Evolutionary conservation across 1,139 yeast species (phyloP).

Genomic region (Geotrichum australiense): DNA sequence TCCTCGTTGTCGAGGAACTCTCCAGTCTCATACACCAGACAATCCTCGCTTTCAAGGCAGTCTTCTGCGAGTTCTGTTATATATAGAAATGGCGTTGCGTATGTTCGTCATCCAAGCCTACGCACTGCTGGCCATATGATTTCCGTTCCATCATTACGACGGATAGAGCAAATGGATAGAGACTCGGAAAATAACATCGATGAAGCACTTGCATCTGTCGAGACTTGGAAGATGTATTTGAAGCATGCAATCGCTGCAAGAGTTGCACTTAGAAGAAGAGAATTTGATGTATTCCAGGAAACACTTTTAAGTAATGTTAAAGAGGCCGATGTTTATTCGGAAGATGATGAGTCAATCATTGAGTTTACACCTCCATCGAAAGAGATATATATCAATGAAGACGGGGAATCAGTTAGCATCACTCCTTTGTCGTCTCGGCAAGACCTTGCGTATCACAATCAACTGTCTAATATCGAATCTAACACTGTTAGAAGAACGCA

Average conservation of each 20-base stretch:
- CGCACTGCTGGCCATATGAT: constrained; percentile 9
- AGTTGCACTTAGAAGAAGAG: constrained; percentile 26
- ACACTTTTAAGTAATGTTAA: too few species aligned
- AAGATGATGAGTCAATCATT: constrained; percentile 14
- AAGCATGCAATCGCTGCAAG: constrained; percentile 32
- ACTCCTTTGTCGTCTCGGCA: constrained; percentile 8
- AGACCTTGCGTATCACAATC: background rate
- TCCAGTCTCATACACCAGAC: too few species aligned
- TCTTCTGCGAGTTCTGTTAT: constrained; percentile 5
- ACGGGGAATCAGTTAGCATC: constrained; percentile 9
- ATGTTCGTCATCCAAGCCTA: background rate
- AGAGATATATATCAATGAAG: constrained; percentile 3
- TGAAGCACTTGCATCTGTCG: constrained; percentile 31
- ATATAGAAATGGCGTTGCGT: background rate
- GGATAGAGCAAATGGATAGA: constrained; percentile 3
- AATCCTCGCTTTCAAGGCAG: constrained; percentile 6
- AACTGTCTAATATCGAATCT: background rate
- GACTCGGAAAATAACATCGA: constrained; percentile 21
- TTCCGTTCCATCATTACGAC: constrained; percentile 6
- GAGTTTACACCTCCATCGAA: background rate
- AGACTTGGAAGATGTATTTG: constrained; percentile 33
- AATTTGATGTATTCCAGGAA: constrained; percentile 7
- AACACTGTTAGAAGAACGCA: constrained; percentile 8
- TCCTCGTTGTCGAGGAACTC: constrained; percentile 1
- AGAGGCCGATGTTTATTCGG: constrained; percentile 10